Conservation (phyloP, 441 rosid species). For the Gossypium aridum region DNA sequence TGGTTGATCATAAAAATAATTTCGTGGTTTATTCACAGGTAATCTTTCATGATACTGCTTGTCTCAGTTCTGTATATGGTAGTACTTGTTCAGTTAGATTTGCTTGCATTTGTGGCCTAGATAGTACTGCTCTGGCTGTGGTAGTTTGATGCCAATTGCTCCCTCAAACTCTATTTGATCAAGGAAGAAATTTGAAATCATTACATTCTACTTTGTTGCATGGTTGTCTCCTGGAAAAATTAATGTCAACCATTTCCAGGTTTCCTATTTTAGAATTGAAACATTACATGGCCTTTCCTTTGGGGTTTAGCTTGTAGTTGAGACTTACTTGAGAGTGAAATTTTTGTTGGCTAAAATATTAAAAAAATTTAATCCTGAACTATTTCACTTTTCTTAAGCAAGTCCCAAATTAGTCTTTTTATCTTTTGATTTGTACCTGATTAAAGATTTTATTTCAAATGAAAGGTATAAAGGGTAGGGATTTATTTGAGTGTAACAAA, state of each 20-base stretch:
- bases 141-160: not conserved
- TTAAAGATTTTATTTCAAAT: not conserved
- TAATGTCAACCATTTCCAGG: not conserved
- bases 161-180: not conserved
- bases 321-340: not conserved
- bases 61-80: slow-evolving; percentile 13
- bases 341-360: not conserved
- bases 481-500: not conserved
- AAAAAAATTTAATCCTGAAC: not conserved
- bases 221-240: not conserved
- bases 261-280: not conserved
- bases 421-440: not conserved
- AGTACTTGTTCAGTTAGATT: not conserved
- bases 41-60: slow-evolving; percentile 24
- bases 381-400: not conserved
- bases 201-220: not conserved
- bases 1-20: slow-evolving; percentile 24
- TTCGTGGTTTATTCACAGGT: slow-evolving; percentile 39
- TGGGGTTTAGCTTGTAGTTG: not conserved
- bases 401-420: not conserved
- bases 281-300: not conserved
- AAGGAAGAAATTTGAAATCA: not conserved
- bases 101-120: not conserved
- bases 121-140: not conserved
- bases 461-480: not conserved